Evolutionary conservation across 2,329 filamentous ascomycete genomes (phyloP).

Genomic region (Blastomyces silverae): DNA sequence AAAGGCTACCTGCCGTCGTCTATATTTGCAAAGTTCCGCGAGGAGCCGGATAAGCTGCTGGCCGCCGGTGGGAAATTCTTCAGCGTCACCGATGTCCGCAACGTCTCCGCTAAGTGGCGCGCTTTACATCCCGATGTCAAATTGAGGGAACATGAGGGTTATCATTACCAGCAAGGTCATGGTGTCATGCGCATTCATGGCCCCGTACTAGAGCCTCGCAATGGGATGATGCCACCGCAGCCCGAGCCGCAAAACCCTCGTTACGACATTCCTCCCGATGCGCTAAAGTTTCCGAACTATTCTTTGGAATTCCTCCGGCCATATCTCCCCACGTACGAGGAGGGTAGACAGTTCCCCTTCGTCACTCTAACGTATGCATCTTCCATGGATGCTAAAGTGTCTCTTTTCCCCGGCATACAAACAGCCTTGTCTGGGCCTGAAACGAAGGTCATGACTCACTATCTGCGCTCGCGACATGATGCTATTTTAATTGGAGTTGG

Average conservation of each 20-base stretch:
- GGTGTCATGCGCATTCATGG: conserved; percentile 35
- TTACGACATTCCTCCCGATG: conserved; percentile 31
- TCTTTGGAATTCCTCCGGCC: conserved; percentile 44
- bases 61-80: conserved; percentile 43
- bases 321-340: conserved; percentile 44
- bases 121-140: conserved; percentile 40
- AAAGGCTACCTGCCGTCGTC: conserved; percentile 46
- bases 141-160: conserved; percentile 42
- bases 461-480: conserved; percentile 74
- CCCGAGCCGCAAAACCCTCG: conserved; percentile 3
- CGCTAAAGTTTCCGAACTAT: conserved; percentile 42
- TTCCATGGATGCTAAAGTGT: conserved; percentile 75
- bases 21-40: conserved; percentile 44
- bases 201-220: conserved; percentile 18
- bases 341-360: conserved; percentile 41
- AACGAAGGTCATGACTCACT: conserved; percentile 91
- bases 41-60: conserved; percentile 40
- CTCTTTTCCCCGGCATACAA: conserved; percentile 69
- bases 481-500: conserved; percentile 80
- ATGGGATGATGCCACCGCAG: conserved; percentile 9
- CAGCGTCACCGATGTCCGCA: conserved; percentile 44
- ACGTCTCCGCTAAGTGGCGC: conserved; percentile 45
- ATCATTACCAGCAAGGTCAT: conserved; percentile 40
- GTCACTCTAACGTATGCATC: conserved; percentile 85
- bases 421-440: conserved; percentile 75